Conservation (phyloP, 169 alveolate species). For the Fabrea salina region DNA sequence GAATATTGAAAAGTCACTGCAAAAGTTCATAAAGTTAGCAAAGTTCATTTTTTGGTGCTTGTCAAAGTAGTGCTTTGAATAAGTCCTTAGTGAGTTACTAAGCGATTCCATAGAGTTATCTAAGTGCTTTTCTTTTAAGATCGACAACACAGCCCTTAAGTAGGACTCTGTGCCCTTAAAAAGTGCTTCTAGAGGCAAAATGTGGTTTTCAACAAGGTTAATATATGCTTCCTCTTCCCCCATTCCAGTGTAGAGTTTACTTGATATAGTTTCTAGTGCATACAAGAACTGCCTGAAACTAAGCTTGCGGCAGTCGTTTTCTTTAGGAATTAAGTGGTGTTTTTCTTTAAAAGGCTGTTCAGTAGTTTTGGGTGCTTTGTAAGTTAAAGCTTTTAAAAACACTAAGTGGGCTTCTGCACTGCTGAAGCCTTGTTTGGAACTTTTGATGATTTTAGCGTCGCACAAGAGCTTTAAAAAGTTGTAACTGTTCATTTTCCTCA, state of each 20-base stretch:
- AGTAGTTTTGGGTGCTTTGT: neutral
- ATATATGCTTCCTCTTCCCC: neutral
- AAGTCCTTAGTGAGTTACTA: neutral
- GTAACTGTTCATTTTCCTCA: neutral
- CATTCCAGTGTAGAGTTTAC: neutral
- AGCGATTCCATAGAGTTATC: neutral
- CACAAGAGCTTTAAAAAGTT: neutral
- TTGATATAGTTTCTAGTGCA: slow-evolving; percentile 1
- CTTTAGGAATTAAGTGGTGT: neutral
- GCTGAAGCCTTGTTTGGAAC: neutral
- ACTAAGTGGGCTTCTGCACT: neutral
- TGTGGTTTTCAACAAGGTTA: neutral
- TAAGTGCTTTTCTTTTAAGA: neutral
- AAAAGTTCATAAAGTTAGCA: neutral
- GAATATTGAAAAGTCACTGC: slow-evolving; percentile 16
- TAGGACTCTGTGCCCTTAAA: neutral
- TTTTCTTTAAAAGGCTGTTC: neutral
- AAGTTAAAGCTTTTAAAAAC: slow-evolving; percentile 5
- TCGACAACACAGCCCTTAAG: neutral
- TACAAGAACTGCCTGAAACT: neutral
- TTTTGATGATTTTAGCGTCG: neutral
- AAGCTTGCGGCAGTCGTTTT: neutral
- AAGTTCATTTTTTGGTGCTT: neutral
- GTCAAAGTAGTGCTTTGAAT: neutral
- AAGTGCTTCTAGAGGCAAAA: neutral